Percentiles rank a stretch among this genome's conserved stretches.
Conservation (phyloP, 306 rosid species). For the Castanospermum australe region DNA sequence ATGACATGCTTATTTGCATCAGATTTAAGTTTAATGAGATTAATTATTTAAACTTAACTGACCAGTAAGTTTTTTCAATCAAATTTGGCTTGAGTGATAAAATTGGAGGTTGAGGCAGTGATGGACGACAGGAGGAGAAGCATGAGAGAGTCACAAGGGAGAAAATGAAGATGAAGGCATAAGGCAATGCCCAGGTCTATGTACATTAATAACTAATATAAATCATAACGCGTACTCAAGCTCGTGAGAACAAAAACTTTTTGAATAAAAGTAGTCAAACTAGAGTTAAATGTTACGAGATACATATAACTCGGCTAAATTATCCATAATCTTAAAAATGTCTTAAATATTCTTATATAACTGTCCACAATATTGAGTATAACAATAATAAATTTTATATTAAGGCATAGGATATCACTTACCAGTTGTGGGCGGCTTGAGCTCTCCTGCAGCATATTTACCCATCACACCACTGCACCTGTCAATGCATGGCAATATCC, state of each 20-base stretch:
- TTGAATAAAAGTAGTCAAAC: neutral
- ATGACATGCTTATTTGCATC: too few species aligned
- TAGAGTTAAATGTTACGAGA: neutral
- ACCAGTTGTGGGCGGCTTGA: slow-evolving; percentile 87
- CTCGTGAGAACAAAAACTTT: neutral
- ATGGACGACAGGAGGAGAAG: too few species aligned
- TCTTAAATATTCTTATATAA: neutral
- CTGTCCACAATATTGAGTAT: neutral
- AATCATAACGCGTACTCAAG: neutral
- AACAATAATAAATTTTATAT: neutral
- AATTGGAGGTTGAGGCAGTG: neutral
- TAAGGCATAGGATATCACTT: slow-evolving; percentile 17
- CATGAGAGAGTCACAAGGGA: neutral
- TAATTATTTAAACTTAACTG: neutral
- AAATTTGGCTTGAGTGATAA: neutral
- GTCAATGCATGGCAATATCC: slow-evolving; percentile 30
- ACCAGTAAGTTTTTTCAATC: neutral
- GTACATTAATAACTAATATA: neutral
- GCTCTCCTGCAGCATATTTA: slow-evolving; percentile 98
- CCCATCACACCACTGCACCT: slow-evolving; percentile 99
- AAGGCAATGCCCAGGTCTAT: neutral
- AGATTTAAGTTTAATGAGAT: neutral
- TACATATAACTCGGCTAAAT: neutral
- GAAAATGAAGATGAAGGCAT: neutral
- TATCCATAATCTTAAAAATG: neutral